These are phyloP conservation scores for Geotrichum klebahnii DNA, from an alignment of 1,139 yeast species.

Conservation along the genomic window DNA sequence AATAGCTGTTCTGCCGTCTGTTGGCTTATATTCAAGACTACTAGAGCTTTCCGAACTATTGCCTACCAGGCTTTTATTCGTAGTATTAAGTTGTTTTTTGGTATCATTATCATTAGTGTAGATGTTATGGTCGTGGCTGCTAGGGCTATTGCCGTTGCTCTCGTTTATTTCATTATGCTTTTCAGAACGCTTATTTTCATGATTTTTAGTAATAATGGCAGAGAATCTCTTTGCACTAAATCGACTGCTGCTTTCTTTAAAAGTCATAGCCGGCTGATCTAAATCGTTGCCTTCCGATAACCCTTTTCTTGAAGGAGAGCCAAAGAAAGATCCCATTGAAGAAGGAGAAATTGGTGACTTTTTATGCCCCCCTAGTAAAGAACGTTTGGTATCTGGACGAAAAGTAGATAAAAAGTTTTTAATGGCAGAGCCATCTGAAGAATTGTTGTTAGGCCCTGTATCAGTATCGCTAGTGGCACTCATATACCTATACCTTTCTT, in stretches of 20 bases:
- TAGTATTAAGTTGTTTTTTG: not conserved
- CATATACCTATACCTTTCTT: not conserved
- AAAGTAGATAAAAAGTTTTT: conserved; percentile 5
- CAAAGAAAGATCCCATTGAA: conserved; percentile 1
- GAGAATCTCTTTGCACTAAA: conserved; percentile 1
- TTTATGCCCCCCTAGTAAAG: not conserved
- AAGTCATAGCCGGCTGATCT: not conserved
- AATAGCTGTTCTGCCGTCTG: conserved; percentile 18
- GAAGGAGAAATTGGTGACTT: not conserved
- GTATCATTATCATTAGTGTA: not conserved
- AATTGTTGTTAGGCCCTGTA: not conserved
- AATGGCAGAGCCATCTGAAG: conserved; percentile 6
- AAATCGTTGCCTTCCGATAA: not conserved
- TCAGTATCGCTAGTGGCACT: conserved; percentile 5
- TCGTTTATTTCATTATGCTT: not conserved
- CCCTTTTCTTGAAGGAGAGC: not conserved
- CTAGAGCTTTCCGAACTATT: not conserved
- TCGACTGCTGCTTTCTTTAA: not conserved
- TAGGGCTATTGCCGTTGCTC: too few relatives aligned
- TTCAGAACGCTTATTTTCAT: conserved; percentile 1
- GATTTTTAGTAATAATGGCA: conserved; percentile 2
- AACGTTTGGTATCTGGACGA: conserved; percentile 7
- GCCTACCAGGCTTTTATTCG: not conserved
- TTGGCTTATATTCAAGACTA: not conserved
- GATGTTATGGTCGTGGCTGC: not conserved